Base-by-base conservation (phyloP, 2,329 filamentous ascomycete genomes). In the Gnomoniopsis sp. region DNA sequence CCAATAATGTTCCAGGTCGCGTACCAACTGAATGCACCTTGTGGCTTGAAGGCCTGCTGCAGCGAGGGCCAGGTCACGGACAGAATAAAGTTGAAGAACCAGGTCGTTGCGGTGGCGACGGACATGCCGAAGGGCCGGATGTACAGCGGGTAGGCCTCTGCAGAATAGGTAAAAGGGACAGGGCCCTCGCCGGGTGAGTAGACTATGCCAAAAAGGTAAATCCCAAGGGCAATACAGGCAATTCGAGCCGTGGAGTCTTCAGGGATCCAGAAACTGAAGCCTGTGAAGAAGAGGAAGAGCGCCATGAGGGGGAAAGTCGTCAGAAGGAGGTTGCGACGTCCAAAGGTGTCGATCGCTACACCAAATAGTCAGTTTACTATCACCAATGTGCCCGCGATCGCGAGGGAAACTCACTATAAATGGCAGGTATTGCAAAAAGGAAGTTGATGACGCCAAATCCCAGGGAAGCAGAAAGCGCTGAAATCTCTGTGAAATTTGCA, bases 401-500 rank as follows among this genome's bases (percentile, higher is more conserved):
- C 7, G 10, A 17, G n/a, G 17, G 15, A 3, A 19, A 55, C 59
- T 49, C 11, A 61, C 59, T 88, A 68, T 83, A 86, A 49, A 88
- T 73, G 3, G 84, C 85, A 0, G 84, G 84, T 14, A 87, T 74
- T 1, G 85, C 84, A 62, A 87, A 87, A 33, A 61, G 26, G 73
- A 82, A 88, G 67, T 88, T 88, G 66, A 88, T 79, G 52, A 86
- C 73, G 2, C 86, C 86, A 52, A 84, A 87, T 0, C 86, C 86
- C 60, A 88, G 79, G 0, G 84, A 87, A 0, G 83, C 84, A 6
- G 79, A 72, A 2, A 89, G 75, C 1, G 86, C 84, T 6, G 71
- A 69, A 4, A 79, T 75, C 26, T 78, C 74, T 11, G 70, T 71
- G 57, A 86, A 82, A 1, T 80, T 76, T 3, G 81, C 81, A 0